Percentiles rank a stretch among this genome's conserved stretches.
Conservation (phyloP, 108 stramenopile genomes). For the Cyclostephanos invisitatus region DNA sequence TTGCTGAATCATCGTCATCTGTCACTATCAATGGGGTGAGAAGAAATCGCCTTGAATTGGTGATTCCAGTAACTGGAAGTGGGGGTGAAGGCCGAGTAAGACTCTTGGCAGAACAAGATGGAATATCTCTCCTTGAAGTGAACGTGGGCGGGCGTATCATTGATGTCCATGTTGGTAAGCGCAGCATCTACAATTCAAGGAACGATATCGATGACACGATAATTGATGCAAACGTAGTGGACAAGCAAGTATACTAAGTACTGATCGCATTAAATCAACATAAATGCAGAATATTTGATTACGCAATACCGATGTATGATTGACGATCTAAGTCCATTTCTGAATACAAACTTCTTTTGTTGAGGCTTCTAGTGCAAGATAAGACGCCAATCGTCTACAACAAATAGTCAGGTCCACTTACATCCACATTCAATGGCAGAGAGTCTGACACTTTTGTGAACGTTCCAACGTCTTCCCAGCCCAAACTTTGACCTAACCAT, state of each 20-base stretch:
- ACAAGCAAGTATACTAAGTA: slow-evolving; percentile 5
- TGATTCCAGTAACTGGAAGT: slow-evolving; percentile 2
- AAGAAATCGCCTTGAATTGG: not conserved
- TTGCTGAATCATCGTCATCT: slow-evolving; percentile 9
- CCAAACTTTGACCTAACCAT: slow-evolving; percentile 73
- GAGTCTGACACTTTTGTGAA: slow-evolving; percentile 66
- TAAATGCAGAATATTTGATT: not conserved
- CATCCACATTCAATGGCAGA: slow-evolving; percentile 66
- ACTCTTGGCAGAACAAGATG: slow-evolving; percentile 3
- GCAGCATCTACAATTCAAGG: not conserved
- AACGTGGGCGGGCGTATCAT: slow-evolving; percentile 5
- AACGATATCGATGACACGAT: not conserved
- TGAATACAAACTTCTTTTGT: not conserved
- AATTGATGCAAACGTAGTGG: slow-evolving; percentile 14
- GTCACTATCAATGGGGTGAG: not conserved
- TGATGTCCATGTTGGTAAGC: not conserved
- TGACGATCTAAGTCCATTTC: not conserved
- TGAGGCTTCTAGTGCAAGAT: not conserved
- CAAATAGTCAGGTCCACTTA: slow-evolving; percentile 55
- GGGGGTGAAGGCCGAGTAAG: not conserved
- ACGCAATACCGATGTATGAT: not conserved
- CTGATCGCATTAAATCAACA: not conserved
- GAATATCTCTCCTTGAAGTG: slow-evolving; percentile 2
- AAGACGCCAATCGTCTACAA: slow-evolving; percentile 19
- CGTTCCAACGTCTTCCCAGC: slow-evolving; percentile 65